Percentiles rank a stretch among this genome's conserved stretches.
phyloP scores from a whole-genome alignment of 257 asterid species.

The Vinca minor region DNA sequence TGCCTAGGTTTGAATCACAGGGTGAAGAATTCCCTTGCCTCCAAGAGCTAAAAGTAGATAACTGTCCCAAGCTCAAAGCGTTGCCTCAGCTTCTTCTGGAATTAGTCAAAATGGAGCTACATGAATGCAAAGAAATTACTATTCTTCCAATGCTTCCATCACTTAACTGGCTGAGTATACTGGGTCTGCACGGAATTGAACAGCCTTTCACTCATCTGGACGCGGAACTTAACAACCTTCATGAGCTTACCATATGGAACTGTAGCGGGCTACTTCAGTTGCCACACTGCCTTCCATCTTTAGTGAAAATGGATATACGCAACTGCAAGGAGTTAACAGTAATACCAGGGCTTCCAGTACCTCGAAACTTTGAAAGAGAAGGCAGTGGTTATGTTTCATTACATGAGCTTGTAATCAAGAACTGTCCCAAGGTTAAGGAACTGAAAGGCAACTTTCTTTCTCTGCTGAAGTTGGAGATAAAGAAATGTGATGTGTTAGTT shows the following conservation, averaged over 20 bases:
- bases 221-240: neutral
- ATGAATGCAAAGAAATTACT: too few relatives aligned
- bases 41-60: too few relatives aligned
- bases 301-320: neutral
- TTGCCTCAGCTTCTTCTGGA: neutral
- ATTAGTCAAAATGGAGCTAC: neutral
- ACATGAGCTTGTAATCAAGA: neutral
- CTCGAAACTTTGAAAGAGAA: neutral
- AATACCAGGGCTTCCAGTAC: neutral
- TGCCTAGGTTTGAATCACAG: too few relatives aligned
- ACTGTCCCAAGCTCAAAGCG: too few relatives aligned
- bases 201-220: neutral
- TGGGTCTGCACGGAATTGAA: neutral
- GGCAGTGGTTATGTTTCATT: constrained; percentile 2
- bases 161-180: neutral
- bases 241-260: constrained; percentile 2
- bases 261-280: constrained; percentile 3
- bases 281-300: constrained; percentile 5
- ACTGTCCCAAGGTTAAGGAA: neutral
- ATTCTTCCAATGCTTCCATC: constrained; percentile 3
- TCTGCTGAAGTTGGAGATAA: neutral
- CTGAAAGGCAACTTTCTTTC: constrained; percentile 5
- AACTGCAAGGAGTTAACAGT: neutral
- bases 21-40: too few relatives aligned
- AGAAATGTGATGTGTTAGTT: neutral